phyloP scores from a whole-genome alignment of 495 filamentous ascomycete genomes.

The Talaromyces thailandensis region DNA sequence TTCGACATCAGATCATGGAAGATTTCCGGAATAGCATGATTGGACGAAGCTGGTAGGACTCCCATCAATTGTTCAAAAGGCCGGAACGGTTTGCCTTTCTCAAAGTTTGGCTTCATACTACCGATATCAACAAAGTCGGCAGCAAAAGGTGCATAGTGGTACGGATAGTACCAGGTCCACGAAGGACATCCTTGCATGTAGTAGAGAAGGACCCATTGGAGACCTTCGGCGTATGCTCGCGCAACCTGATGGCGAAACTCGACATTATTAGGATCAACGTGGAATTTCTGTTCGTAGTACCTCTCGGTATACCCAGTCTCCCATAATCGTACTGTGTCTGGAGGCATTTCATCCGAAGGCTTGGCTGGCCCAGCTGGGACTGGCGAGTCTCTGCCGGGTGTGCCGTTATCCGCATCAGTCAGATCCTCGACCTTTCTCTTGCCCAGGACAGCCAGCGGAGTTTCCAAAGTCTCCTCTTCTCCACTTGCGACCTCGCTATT shows the following conservation, averaged over 20 bases:
- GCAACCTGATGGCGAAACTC: constrained; percentile 89
- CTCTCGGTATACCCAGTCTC: constrained; percentile 89
- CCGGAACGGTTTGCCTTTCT: constrained; percentile 76
- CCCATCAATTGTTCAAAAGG: constrained; percentile 99
- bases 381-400: constrained; percentile 48
- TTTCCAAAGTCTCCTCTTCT: constrained; percentile 11
- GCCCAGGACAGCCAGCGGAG: constrained; percentile 39
- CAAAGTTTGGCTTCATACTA: constrained; percentile 71
- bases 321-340: constrained; percentile 86
- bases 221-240: constrained; percentile 86
- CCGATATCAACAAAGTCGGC: constrained; percentile 84
- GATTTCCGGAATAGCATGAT: constrained; percentile 77
- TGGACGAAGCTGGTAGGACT: constrained; percentile 85
- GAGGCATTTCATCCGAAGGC: constrained; percentile 50
- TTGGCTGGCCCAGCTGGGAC: constrained; percentile 28
- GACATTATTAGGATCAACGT: constrained; percentile 69
- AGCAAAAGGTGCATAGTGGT: constrained; percentile 97
- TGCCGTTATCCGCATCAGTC: constrained; percentile 48
- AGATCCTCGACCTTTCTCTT: constrained; percentile 57
- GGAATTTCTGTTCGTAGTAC: constrained; percentile 97
- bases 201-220: constrained; percentile 96
- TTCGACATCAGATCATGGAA: constrained; percentile 87
- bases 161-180: constrained; percentile 98
- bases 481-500: not conserved
- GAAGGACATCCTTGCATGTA: constrained; percentile 98